Evolutionary conservation across 75 land plant genomes (phyloP).

Genomic region (Cryptomeria japonica): DNA sequence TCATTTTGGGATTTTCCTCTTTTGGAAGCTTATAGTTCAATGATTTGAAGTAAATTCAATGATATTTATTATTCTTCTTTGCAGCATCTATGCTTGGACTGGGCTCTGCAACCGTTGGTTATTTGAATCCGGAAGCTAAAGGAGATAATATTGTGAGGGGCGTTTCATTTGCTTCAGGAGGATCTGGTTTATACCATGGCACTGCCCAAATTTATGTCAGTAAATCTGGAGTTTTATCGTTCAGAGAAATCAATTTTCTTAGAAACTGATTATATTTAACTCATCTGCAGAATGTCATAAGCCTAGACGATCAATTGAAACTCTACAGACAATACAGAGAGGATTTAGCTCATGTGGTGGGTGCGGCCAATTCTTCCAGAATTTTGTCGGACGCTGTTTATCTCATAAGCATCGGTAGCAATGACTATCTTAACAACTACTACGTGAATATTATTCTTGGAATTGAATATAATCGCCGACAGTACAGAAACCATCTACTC

Average conservation of each 20-base stretch:
- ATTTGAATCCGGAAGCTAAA: not conserved
- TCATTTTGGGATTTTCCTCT: not conserved
- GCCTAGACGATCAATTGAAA: not conserved
- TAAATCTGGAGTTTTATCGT: not conserved
- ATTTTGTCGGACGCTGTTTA: conserved; percentile 3
- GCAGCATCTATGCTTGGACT: not conserved
- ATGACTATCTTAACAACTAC: conserved; percentile 16
- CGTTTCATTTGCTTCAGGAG: not conserved
- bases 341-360: not conserved
- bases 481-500: conserved; percentile 6
- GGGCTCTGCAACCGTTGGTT: not conserved
- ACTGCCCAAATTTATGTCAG: not conserved
- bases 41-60: no score
- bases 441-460: not conserved
- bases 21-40: not conserved
- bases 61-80: no score
- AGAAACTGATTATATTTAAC: not conserved
- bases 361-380: not conserved
- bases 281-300: not conserved
- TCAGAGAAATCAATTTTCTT: not conserved
- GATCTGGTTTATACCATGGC: not conserved
- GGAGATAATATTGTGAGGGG: not conserved
- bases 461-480: not conserved
- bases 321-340: conserved; percentile 1
- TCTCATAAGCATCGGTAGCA: conserved; percentile 15